Percentiles rank a stretch among this genome's conserved stretches.
These are phyloP conservation scores for Xylariaceae sp. DNA, from an alignment of 2,329 filamentous ascomycete genomes.

Conservation along the genomic window DNA sequence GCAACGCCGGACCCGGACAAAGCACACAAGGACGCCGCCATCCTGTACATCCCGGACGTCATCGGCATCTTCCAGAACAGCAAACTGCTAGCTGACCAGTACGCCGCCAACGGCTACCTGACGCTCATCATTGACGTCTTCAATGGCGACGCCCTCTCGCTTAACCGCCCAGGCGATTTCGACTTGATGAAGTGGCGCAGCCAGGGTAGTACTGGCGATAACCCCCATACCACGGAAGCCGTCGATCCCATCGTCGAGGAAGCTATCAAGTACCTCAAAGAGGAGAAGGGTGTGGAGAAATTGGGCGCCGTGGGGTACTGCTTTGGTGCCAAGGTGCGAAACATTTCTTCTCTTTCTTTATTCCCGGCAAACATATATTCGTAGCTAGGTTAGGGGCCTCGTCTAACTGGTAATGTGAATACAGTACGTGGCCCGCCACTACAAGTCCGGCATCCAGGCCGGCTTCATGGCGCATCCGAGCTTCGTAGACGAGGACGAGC, in stretches of 20 bases:
- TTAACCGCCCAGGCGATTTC: constrained; percentile 51
- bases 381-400: background rate
- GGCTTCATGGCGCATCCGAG: constrained; percentile 78
- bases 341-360: background rate
- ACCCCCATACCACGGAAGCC: constrained; percentile 48
- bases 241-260: constrained; percentile 53
- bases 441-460: constrained; percentile 64
- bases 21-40: constrained; percentile 44
- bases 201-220: constrained; percentile 51
- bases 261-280: constrained; percentile 60
- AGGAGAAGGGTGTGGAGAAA: constrained; percentile 57
- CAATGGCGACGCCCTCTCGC: constrained; percentile 62
- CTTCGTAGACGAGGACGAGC: constrained; percentile 70
- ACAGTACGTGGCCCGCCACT: constrained; percentile 71
- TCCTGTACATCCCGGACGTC: constrained; percentile 54
- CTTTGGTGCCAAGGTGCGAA: constrained; percentile 69
- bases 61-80: constrained; percentile 60
- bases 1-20: constrained; percentile 46
- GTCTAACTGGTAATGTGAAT: background rate
- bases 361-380: background rate
- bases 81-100: constrained; percentile 73
- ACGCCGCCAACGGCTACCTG: constrained; percentile 72
- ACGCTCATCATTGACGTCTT: constrained; percentile 72
- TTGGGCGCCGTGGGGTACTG: constrained; percentile 73
- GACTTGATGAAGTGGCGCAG: constrained; percentile 47